phyloP scores from a whole-genome alignment of 2,329 filamentous ascomycete genomes.

The Talaromyces sp. region DNA sequence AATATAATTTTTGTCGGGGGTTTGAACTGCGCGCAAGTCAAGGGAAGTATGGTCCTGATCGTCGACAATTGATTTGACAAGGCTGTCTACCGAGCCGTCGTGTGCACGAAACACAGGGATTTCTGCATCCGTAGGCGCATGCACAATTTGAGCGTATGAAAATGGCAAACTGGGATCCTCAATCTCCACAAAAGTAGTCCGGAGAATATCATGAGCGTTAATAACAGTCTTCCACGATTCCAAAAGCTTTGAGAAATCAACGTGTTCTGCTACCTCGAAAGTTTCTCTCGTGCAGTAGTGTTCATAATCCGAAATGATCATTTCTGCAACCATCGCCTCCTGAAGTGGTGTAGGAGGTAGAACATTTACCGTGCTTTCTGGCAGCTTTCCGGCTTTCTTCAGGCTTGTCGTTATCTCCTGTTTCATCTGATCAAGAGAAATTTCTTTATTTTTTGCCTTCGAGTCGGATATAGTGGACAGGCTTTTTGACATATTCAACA shows the following conservation, averaged over 20 bases:
- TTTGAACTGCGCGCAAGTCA: constrained; percentile 33
- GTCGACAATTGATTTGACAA: constrained; percentile 11
- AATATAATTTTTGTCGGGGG: constrained; percentile 36
- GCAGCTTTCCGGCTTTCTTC: constrained; percentile 24
- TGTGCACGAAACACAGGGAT: constrained; percentile 24
- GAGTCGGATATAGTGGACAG: constrained; percentile 15
- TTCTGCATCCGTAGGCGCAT: constrained; percentile 21
- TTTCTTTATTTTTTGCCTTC: constrained; percentile 17
- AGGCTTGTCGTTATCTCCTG: constrained; percentile 36
- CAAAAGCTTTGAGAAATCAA: constrained; percentile 54
- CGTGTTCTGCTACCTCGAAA: constrained; percentile 51
- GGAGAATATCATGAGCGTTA: constrained; percentile 61
- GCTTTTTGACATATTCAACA: constrained; percentile 52
- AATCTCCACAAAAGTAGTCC: constrained; percentile 66
- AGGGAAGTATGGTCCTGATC: constrained; percentile 21
- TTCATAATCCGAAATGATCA: constrained; percentile 66
- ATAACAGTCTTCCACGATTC: constrained; percentile 60
- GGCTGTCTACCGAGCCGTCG: constrained; percentile 16
- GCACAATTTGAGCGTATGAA: constrained; percentile 54
- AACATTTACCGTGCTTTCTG: constrained; percentile 50
- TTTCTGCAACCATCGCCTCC: constrained; percentile 78
- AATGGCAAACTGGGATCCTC: constrained; percentile 53
- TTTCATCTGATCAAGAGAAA: constrained; percentile 16
- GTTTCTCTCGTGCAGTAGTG: constrained; percentile 85
- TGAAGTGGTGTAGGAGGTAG: constrained; percentile 78